Conservation (phyloP, 2,329 filamentous ascomycete species). For the Paecilomyces niveus region DNA sequence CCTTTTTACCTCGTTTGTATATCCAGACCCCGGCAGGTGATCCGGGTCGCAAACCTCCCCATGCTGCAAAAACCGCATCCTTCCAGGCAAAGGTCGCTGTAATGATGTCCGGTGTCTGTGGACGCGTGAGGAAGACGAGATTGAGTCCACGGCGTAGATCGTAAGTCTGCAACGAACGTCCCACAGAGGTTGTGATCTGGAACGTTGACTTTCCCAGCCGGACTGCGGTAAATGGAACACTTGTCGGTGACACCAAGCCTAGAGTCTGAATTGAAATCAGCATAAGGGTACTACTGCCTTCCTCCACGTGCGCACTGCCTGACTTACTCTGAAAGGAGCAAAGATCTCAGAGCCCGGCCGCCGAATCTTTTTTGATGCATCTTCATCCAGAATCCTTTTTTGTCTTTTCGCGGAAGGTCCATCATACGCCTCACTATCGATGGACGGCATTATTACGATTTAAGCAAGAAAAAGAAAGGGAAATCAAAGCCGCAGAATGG, state of each 20-base stretch:
- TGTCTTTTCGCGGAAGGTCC: slow-evolving; percentile 69
- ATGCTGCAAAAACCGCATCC: slow-evolving; percentile 80
- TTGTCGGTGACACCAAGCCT: slow-evolving; percentile 84
- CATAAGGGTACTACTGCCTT: background rate
- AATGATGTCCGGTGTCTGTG: slow-evolving; percentile 78
- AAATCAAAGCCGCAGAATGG: slow-evolving; percentile 1
- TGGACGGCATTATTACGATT: slow-evolving; percentile 37
- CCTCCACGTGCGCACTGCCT: background rate
- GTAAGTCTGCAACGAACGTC: slow-evolving; percentile 87
- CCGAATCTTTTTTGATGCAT: slow-evolving; percentile 34
- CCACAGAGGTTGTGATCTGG: slow-evolving; percentile 93
- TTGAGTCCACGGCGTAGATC: slow-evolving; percentile 85
- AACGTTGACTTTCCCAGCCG: slow-evolving; percentile 91
- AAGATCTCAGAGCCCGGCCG: slow-evolving; percentile 69
- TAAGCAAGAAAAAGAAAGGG: background rate
- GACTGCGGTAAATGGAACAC: slow-evolving; percentile 81
- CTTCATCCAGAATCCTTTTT: slow-evolving; percentile 45
- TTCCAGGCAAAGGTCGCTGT: slow-evolving; percentile 86
- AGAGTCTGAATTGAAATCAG: slow-evolving; percentile 53
- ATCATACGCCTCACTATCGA: slow-evolving; percentile 47
- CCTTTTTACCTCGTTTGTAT: slow-evolving; percentile 82
- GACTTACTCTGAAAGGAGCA: slow-evolving; percentile 78
- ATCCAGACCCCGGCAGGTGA: slow-evolving; percentile 67
- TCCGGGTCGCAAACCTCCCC: slow-evolving; percentile 54
- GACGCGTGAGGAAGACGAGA: slow-evolving; percentile 85